Conservation (phyloP, 2,329 filamentous ascomycete genomes). For the Cytospora piceae region DNA sequence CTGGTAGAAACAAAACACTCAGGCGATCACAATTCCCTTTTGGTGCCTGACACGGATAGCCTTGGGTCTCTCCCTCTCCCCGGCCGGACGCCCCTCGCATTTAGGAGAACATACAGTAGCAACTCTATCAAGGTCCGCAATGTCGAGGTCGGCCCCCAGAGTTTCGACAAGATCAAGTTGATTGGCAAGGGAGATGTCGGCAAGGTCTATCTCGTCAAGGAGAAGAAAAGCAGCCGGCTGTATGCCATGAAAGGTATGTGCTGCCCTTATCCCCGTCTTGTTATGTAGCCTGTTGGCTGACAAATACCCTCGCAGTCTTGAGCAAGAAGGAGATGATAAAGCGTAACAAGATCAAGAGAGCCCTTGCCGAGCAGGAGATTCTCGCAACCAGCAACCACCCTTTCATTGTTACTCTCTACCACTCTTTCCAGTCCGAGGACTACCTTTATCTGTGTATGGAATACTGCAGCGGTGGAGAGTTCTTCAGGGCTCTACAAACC, state of each 20-base stretch:
- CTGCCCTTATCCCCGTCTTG: background rate
- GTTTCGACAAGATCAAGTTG: constrained; percentile 99
- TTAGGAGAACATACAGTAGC: constrained; percentile 94
- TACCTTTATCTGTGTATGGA: constrained; percentile 99
- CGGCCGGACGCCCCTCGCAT: constrained; percentile 71
- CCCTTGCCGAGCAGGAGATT: constrained; percentile 96
- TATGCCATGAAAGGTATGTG: constrained; percentile 96
- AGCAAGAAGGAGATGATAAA: constrained; percentile 99
- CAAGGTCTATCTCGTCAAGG: constrained; percentile 95
- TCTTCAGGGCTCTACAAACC: constrained; percentile 95
- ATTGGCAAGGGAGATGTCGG: constrained; percentile 99
- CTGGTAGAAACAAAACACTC: constrained; percentile 50
- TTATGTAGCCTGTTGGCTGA: constrained; percentile 40
- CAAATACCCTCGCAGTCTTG: constrained; percentile 64
- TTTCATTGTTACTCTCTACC: constrained; percentile 97
- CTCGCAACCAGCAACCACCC: constrained; percentile 98
- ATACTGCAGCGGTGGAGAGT: constrained; percentile 98
- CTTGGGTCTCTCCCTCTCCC: constrained; percentile 69
- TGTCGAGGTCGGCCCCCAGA: constrained; percentile 91
- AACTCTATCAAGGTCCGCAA: constrained; percentile 99
- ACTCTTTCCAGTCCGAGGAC: constrained; percentile 98
- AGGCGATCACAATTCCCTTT: constrained; percentile 45
- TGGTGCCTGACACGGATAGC: constrained; percentile 51
- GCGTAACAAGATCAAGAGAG: constrained; percentile 99
- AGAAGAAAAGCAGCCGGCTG: constrained; percentile 94